Conservation (phyloP, 116 monocot genomes). For the Dioscorea cayenensis region DNA sequence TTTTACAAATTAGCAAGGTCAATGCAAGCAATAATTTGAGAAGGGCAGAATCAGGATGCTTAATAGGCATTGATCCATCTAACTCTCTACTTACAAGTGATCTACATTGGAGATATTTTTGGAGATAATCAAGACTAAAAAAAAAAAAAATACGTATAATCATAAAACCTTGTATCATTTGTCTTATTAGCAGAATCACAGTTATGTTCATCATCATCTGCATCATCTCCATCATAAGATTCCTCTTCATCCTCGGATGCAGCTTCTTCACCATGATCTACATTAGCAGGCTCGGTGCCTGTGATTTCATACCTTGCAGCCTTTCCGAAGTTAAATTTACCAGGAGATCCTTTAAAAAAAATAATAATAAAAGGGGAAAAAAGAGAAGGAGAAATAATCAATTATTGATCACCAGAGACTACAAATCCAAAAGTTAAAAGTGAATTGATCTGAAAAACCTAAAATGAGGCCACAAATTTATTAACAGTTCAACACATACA, state of each 20-base stretch:
- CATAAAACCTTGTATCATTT: conserved; percentile 8
- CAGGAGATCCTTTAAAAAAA: conserved; percentile 6
- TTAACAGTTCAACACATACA: no score
- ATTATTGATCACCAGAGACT: no score
- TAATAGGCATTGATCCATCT: neutral
- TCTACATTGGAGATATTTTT: neutral
- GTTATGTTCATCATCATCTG: neutral
- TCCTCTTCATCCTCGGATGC: conserved; percentile 13
- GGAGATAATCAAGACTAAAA: neutral
- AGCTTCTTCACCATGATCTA: conserved; percentile 10
- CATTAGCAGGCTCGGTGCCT: neutral
- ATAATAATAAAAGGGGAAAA: neutral
- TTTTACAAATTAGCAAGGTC: no score
- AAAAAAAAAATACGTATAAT: neutral
- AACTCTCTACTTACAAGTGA: no score
- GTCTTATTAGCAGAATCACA: conserved; percentile 2
- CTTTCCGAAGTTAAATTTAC: conserved; percentile 8
- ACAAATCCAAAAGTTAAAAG: no score
- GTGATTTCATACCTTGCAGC: neutral
- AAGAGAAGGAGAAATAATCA: no score
- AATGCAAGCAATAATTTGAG: no score
- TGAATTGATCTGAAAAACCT: no score
- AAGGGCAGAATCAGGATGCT: neutral
- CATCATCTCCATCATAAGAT: conserved; percentile 10
- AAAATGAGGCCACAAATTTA: no score